Evolutionary conservation across 1,284 basidiomycete species (phyloP).

Genomic region (Laetiporus sulphureus): DNA sequence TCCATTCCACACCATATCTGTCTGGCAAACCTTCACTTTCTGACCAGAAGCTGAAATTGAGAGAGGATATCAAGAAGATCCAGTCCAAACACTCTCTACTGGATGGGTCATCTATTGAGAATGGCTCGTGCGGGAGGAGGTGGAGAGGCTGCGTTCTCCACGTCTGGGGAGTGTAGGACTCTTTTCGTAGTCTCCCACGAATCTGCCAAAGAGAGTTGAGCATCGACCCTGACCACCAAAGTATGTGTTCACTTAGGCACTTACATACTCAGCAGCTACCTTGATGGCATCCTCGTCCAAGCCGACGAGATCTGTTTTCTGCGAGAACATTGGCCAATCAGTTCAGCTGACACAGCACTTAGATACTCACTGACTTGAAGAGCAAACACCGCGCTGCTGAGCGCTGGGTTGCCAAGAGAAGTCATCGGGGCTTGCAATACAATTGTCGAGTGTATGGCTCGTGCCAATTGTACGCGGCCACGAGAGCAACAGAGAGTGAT

Average conservation of each 20-base stretch:
- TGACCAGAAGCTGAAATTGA: slow-evolving; percentile 88
- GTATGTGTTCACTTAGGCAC: not conserved
- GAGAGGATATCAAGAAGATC: slow-evolving; percentile 77
- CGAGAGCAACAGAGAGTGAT: no score
- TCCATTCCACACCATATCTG: slow-evolving; percentile 73
- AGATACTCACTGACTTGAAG: no score
- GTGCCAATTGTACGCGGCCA: no score
- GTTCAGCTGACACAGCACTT: no score
- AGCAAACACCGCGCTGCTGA: no score
- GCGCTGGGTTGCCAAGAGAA: no score
- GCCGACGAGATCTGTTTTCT: slow-evolving; percentile 13
- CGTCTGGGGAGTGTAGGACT: slow-evolving; percentile 67
- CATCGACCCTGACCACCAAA: not conserved
- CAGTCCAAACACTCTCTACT: slow-evolving; percentile 63
- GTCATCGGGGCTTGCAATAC: no score
- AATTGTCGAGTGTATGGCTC: no score
- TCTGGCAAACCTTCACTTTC: slow-evolving; percentile 46
- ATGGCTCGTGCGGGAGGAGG: slow-evolving; percentile 58
- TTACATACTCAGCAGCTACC: slow-evolving; percentile 13
- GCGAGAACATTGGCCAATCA: no score
- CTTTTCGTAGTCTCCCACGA: slow-evolving; percentile 43
- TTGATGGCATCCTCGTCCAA: slow-evolving; percentile 12
- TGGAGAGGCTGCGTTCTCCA: slow-evolving; percentile 77
- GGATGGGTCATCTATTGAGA: slow-evolving; percentile 41
- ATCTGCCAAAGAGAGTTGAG: no score